A percentile compares a stretch with the other conserved stretches of the same genome.
Conservation (phyloP, 371 early-diverging fungal species). For the Zancudomyces culisetae region DNA sequence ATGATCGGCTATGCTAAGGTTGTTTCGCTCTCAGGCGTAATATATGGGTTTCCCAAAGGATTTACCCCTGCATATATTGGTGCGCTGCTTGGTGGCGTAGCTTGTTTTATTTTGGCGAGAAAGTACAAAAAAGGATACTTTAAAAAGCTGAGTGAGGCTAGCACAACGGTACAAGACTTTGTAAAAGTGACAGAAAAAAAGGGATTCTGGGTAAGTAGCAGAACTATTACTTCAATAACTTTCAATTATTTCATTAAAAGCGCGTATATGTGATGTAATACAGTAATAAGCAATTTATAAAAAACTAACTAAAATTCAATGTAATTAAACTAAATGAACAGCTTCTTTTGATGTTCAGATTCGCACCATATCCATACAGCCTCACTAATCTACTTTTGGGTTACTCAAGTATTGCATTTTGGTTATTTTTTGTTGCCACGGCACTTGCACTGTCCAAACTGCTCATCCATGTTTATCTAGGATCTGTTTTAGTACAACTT, state of each 20-base stretch:
- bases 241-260: too few relatives aligned
- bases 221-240: too few relatives aligned
- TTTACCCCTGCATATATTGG: constrained; percentile 16
- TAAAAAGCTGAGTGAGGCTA: constrained; percentile 26
- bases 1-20: constrained; percentile 4
- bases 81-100: constrained; percentile 30
- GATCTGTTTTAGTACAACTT: too few relatives aligned
- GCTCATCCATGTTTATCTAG: constrained; percentile 48
- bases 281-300: too few relatives aligned
- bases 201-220: constrained; percentile 43
- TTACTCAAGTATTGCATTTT: constrained; percentile 36
- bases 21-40: constrained; percentile 12
- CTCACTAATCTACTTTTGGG: constrained; percentile 47
- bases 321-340: constrained; percentile 5
- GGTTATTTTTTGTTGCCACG: constrained; percentile 35
- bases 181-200: constrained; percentile 44
- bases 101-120: constrained; percentile 37
- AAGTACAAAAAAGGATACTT: constrained; percentile 31
- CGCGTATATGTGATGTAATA: too few relatives aligned
- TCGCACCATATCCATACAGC: constrained; percentile 61
- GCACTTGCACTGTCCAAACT: constrained; percentile 40
- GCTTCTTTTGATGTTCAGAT: constrained; percentile 41
- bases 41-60: constrained; percentile 21
- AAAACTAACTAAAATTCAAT: too few relatives aligned
- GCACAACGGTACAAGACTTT: constrained; percentile 32